phyloP scores from a whole-genome alignment of 1,284 basidiomycete species.

The Puccinia coronata region DNA sequence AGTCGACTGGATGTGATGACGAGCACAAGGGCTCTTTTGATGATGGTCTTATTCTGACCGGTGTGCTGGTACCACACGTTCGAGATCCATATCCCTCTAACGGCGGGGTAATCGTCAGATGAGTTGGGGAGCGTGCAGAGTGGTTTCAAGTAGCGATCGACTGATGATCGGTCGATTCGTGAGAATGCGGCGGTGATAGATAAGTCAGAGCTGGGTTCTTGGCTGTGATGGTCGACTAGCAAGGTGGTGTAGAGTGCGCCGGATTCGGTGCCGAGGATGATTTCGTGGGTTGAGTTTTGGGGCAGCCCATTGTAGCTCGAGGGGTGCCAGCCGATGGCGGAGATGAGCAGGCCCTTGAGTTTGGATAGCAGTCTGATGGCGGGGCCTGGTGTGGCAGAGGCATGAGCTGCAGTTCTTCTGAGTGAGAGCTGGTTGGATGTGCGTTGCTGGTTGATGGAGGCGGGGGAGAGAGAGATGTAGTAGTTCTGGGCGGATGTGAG shows the following conservation, averaged over 20 bases:
- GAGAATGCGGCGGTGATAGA: conserved; percentile 63
- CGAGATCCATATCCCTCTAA: conserved; percentile 60
- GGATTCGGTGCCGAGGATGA: conserved; percentile 82
- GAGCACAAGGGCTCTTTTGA: conserved; percentile 61
- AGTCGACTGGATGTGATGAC: conserved; percentile 62
- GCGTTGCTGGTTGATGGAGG: conserved; percentile 32
- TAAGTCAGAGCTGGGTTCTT: conserved; percentile 83
- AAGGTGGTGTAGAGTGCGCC: conserved; percentile 79
- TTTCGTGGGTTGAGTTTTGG: conserved; percentile 70
- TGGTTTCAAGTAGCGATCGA: conserved; percentile 50
- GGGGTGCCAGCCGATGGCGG: conserved; percentile 92
- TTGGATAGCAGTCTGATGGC: conserved; percentile 75
- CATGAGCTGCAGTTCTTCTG: conserved; percentile 61
- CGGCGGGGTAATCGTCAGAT: conserved; percentile 78
- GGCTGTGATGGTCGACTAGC: conserved; percentile 79
- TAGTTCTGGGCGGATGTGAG: conserved; percentile 88
- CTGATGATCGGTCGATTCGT: conserved; percentile 58
- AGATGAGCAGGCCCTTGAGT: conserved; percentile 78
- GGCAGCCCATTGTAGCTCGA: conserved; percentile 62
- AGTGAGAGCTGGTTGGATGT: conserved; percentile 61
- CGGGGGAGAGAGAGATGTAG: conserved; percentile 67
- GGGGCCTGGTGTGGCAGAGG: conserved; percentile 59
- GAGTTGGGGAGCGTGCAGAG: conserved; percentile 61
- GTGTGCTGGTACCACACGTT: conserved; percentile 43
- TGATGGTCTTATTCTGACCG: conserved; percentile 50